phyloP scores from a whole-genome alignment of 2,329 filamentous ascomycete species.

The Emericellopsis atlantica region DNA sequence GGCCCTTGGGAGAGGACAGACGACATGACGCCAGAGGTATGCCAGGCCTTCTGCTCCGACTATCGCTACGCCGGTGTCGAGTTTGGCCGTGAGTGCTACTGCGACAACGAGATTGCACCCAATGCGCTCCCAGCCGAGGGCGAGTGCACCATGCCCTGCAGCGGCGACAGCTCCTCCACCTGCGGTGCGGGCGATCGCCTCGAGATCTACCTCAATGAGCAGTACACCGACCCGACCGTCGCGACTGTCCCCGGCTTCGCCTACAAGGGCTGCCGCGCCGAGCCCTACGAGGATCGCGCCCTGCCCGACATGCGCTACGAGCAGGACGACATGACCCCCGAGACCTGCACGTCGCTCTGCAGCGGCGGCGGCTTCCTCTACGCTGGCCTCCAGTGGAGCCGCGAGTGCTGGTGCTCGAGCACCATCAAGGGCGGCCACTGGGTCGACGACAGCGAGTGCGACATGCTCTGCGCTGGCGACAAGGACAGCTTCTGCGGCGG shows the following conservation, averaged over 20 bases:
- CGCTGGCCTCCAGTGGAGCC: slow-evolving; percentile 34
- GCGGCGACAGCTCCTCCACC: slow-evolving; percentile 18
- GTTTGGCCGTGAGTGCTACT: slow-evolving; percentile 31
- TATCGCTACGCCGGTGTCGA: slow-evolving; percentile 32
- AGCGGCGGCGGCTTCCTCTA: slow-evolving; percentile 17
- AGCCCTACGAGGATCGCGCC: slow-evolving; percentile 13
- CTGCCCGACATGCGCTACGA: neutral
- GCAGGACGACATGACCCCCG: neutral
- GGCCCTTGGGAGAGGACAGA: slow-evolving; percentile 14
- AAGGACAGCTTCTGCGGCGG: slow-evolving; percentile 41
- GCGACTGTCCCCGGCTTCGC: slow-evolving; percentile 12
- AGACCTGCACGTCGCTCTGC: neutral
- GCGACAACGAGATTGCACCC: slow-evolving; percentile 24
- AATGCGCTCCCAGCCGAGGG: slow-evolving; percentile 13
- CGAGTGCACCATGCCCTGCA: slow-evolving; percentile 26
- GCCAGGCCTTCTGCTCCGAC: slow-evolving; percentile 23
- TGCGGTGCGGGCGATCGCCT: slow-evolving; percentile 26
- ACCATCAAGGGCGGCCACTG: slow-evolving; percentile 25
- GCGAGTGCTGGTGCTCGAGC: slow-evolving; percentile 44
- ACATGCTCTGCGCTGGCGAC: slow-evolving; percentile 35
- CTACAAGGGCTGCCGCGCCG: slow-evolving; percentile 26
- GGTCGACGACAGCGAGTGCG: slow-evolving; percentile 33
- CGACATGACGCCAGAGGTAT: slow-evolving; percentile 18
- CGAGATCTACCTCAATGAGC: slow-evolving; percentile 23
- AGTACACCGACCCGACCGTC: slow-evolving; percentile 1